Evolutionary conservation across 768 basidiomycete species (phyloP).

Genomic region (Suillus tomentosus): DNA sequence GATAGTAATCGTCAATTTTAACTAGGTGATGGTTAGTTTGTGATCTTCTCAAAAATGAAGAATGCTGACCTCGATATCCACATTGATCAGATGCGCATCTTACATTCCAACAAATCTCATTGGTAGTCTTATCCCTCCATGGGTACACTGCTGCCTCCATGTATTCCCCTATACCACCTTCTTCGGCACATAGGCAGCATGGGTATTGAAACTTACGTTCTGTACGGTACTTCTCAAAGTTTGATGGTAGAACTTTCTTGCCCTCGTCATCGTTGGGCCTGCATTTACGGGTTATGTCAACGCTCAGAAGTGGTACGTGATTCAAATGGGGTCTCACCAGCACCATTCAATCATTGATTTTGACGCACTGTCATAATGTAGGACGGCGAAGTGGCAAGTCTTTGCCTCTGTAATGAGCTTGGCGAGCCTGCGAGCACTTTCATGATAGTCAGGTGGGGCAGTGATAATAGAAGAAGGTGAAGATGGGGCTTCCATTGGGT

Average conservation of each 20-base stretch:
- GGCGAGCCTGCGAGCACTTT: background rate
- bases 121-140: background rate
- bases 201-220: background rate
- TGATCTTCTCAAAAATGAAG: background rate
- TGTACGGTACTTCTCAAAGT: background rate
- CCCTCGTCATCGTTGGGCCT: background rate
- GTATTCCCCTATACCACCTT: background rate
- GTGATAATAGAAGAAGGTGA: background rate
- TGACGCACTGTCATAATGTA: background rate
- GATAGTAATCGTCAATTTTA: background rate
- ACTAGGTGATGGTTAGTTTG: background rate
- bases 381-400: background rate
- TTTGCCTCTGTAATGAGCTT: background rate
- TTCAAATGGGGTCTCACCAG: background rate
- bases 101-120: background rate
- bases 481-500: background rate
- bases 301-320: fast-evolving
- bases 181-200: background rate
- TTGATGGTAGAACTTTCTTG: background rate
- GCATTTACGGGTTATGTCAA: background rate
- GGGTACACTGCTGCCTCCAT: background rate
- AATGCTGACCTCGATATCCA: background rate
- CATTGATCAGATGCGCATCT: background rate
- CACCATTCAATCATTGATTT: background rate
- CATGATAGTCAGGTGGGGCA: background rate